Evolutionary conservation across 2,329 filamentous ascomycete species (phyloP).

Genomic region (Trichoderma koningiopsis): DNA sequence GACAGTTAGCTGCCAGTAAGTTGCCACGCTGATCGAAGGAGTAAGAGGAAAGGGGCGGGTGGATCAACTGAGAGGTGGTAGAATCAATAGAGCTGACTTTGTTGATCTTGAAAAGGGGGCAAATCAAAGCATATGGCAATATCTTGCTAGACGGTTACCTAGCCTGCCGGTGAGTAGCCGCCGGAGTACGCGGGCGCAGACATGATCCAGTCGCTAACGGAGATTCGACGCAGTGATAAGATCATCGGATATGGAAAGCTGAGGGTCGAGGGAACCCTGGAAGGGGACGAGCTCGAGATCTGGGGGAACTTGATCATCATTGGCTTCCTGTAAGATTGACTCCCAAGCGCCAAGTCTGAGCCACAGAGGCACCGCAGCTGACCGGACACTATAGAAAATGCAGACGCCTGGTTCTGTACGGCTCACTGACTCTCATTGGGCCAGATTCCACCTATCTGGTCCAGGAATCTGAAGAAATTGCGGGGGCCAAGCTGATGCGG

Average conservation of each 20-base stretch:
- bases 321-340: conserved; percentile 45
- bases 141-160: conserved; percentile 46
- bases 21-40: conserved; percentile 36
- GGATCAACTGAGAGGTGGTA: conserved; percentile 27
- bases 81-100: conserved; percentile 1
- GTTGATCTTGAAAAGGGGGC: conserved; percentile 38
- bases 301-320: conserved; percentile 51
- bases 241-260: conserved; percentile 53
- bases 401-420: conserved; percentile 48
- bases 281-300: conserved; percentile 49
- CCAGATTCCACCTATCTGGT: conserved; percentile 47
- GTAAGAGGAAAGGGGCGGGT: not conserved
- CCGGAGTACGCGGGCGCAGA: conserved; percentile 4
- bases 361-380: not conserved
- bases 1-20: conserved; percentile 48
- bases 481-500: conserved; percentile 47
- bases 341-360: not conserved
- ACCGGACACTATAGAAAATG: conserved; percentile 39
- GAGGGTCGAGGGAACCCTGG: conserved; percentile 46
- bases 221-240: conserved; percentile 40
- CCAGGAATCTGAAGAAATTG: conserved; percentile 47
- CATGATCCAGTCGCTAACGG: conserved; percentile 1
- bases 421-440: conserved; percentile 51
- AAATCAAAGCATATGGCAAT: conserved; percentile 51
- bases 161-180: conserved; percentile 40